Conservation (phyloP, 148 eudicot genomes). For the Diospyros kaki region DNA sequence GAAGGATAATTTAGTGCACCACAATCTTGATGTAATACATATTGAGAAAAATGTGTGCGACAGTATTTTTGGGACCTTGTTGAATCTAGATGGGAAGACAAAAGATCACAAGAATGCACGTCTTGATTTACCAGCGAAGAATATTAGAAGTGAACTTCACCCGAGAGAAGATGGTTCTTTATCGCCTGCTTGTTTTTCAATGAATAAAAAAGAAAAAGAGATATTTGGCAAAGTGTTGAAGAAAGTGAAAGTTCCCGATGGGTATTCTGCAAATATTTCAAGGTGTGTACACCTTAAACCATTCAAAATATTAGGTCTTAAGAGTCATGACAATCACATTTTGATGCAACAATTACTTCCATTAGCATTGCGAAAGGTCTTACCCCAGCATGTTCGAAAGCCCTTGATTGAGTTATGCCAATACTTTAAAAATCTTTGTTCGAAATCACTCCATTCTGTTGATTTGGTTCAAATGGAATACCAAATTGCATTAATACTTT, state of each 20-base stretch:
- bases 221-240: conserved; percentile 7
- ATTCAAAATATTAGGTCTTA: conserved; percentile 4
- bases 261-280: conserved; percentile 20
- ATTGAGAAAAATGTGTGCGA: conserved; percentile 24
- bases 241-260: conserved; percentile 17
- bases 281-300: conserved; percentile 16
- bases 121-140: not conserved
- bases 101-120: conserved; percentile 18
- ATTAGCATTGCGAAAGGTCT: too few relatives aligned
- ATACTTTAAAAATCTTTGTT: not conserved
- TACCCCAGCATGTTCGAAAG: not conserved
- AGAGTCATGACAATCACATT: conserved; percentile 17
- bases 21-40: conserved; percentile 28
- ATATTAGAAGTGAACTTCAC: conserved; percentile 12
- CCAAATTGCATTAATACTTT: not conserved
- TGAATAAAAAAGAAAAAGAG: conserved; percentile 15
- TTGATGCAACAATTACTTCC: not conserved
- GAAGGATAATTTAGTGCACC: conserved; percentile 9
- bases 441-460: not conserved
- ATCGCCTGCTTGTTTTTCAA: conserved; percentile 14
- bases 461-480: not conserved
- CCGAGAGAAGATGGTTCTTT: not conserved
- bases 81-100: conserved; percentile 10
- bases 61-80: conserved; percentile 11
- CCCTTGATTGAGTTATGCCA: not conserved